Evolutionary conservation across 2,329 filamentous ascomycete genomes (phyloP), one percentile per base, ranked within the genome.

Genomic region (Claviceps maximensis): DNA sequence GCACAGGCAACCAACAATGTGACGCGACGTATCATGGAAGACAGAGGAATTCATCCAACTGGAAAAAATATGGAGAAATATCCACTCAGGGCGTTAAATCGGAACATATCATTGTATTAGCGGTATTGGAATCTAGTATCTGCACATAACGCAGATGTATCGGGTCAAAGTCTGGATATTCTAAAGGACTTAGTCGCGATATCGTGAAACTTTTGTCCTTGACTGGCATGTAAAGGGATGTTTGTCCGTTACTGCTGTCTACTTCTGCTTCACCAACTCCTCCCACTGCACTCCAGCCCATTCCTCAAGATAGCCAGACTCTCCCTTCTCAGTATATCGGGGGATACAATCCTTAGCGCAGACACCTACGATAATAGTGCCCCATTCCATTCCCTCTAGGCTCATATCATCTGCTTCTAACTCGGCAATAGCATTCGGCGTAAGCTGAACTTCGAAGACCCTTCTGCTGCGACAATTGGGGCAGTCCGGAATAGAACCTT

Each of bases 251-350:
- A 47, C 17, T 19, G 12, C 15, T n/a, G 3, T 65, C 62, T 58
- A 67, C 50, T 69, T 65, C 27, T 59, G 57, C 62, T 71, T 74
- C 33, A 65, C 65, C 56, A 82, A 62, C 68, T 96, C 90, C 70
- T 98, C 93, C 93, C 91, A 98, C 69, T 98, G 93, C 58, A 97
- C 93, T 7, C 91, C 93, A n/a, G 80, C 83, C 91, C 93, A 98
- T 69, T 98, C 93, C 73, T 97, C 93, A 19, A 89, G 63, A 69
- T 94, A 97, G 1, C 84, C 87, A 0, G 83, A 79, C 62, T 82
- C 76, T 0, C 82, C 86, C 38, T 76, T 72, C 13, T 69, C 67
- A 7, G 81, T 75, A 0, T 78, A 77, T 6, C 67, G 67, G 17
- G 81, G 79, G 61, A 77, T 74, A 65, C 93, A 97, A 66, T 97